phyloP scores from a whole-genome alignment of 1,139 yeast genomes.

The Magnusiomyces ingens region DNA sequence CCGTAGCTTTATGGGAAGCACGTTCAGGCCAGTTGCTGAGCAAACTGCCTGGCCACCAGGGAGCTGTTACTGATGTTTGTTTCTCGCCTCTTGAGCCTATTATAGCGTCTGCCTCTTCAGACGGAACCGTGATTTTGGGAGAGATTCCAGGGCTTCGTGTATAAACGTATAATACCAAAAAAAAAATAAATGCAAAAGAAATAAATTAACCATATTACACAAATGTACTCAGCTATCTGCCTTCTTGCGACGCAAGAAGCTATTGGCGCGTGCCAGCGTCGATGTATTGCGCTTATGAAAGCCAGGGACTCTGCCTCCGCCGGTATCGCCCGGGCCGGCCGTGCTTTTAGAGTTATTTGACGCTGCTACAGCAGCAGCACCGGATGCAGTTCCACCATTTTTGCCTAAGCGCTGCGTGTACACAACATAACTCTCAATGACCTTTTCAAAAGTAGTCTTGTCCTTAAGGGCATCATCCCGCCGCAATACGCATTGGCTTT shows the following conservation, averaged over 20 bases:
- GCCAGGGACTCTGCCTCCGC: too few species aligned
- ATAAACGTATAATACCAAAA: neutral
- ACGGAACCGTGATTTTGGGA: constrained; percentile 27
- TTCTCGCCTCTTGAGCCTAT: constrained; percentile 29
- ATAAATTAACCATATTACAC: neutral
- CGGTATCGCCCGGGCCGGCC: too few species aligned
- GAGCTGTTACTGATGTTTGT: constrained; percentile 55
- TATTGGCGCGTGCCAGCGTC: constrained; percentile 15
- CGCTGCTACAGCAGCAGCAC: neutral
- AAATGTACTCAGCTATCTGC: constrained; percentile 3
- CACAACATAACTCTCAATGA: constrained; percentile 64
- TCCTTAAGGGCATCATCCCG: constrained; percentile 42
- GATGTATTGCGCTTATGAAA: constrained; percentile 1
- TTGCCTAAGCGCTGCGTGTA: constrained; percentile 46
- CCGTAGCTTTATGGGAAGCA: constrained; percentile 58
- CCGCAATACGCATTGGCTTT: constrained; percentile 47
- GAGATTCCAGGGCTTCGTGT: constrained; percentile 11
- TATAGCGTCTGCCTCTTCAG: constrained; percentile 25
- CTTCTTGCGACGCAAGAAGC: neutral
- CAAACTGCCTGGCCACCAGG: constrained; percentile 54
- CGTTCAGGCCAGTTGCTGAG: constrained; percentile 41
- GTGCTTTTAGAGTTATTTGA: neutral
- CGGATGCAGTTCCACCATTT: neutral
- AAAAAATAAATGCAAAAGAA: neutral
- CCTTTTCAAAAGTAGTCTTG: constrained; percentile 59